Evolutionary conservation across 192 early-diverging fungal species (phyloP).

Genomic region (Coemansia sp.): DNA sequence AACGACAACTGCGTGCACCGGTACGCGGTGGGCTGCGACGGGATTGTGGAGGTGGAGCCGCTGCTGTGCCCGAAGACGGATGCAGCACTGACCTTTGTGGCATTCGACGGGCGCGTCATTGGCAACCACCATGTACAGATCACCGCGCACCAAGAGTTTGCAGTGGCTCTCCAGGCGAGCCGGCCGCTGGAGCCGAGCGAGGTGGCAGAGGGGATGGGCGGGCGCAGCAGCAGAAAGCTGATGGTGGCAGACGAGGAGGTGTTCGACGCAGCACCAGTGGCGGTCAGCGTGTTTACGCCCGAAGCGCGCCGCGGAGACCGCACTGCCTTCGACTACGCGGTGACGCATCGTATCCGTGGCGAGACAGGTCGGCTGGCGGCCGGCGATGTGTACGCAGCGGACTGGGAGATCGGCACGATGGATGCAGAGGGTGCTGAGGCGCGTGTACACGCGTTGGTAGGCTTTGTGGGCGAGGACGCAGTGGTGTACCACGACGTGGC

Average conservation of each 20-base stretch:
- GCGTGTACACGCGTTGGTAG: constrained; percentile 43
- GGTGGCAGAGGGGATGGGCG: constrained; percentile 3
- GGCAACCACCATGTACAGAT: constrained; percentile 48
- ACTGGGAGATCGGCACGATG: constrained; percentile 41
- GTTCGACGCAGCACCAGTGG: constrained; percentile 46
- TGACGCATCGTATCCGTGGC: constrained; percentile 19
- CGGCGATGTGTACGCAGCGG: constrained; percentile 32
- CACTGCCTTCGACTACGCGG: constrained; percentile 33
- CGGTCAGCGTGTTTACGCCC: constrained; percentile 45
- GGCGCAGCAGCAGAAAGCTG: constrained; percentile 16
- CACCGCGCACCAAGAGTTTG: constrained; percentile 52
- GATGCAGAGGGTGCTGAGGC: neutral
- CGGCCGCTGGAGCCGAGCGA: constrained; percentile 8
- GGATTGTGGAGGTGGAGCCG: constrained; percentile 45
- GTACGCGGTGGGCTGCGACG: constrained; percentile 44
- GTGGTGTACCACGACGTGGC: constrained; percentile 51
- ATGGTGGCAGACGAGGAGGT: constrained; percentile 50
- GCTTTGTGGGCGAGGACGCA: constrained; percentile 51
- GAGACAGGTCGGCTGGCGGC: constrained; percentile 11
- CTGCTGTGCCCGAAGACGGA: constrained; percentile 43
- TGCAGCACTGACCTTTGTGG: constrained; percentile 32
- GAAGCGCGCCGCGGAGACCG: constrained; percentile 24
- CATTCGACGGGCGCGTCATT: constrained; percentile 42
- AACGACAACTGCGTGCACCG: constrained; percentile 49
- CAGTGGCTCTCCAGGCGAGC: constrained; percentile 47